Base-by-base conservation (phyloP, 768 basidiomycete species). In the Galerina sulciceps region DNA sequence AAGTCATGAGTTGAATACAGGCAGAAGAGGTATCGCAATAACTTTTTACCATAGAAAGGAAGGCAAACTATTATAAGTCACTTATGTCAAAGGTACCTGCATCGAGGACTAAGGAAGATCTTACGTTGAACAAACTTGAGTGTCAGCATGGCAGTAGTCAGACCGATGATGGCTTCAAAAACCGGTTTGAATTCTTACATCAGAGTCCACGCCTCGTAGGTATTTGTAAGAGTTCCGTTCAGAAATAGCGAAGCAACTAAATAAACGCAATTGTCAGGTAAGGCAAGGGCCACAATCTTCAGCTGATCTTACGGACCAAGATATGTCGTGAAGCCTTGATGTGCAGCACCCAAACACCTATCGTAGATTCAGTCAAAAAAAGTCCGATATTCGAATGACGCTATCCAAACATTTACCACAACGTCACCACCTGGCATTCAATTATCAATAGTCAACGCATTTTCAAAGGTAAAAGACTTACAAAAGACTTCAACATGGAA, bases 91-190 rank as follows among this genome's bases (percentile, higher is more conserved):
- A 20, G 22, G 11, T 13, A 2, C n/a, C 5, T 2, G 9, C 22
- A 8, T 23, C 10, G 11, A 38, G 22, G n/a, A 51, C 4, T n/a
- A 20, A 5, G 23, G 14, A 31, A 31, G 26, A 10, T 6, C 37
- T 51, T 38, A 51, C 49, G 26, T 51, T 51, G 34, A 51, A 51
- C 15, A 51, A 51, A 14, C 49, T 51, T 31, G 26, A 31, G 26
- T 31, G 26, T 8, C 26, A 47, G 20, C 23, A 23, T 20, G 35
- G 46, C 6, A 34, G 10, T 15, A 2, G n/a, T 17, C 6, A 23
- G 10, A 18, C 18, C 48, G 18, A 36, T 20, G 31, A 36, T 18
- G 17, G 34, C 11, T 14, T 10, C n/a, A 10, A 31, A 35, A 48
- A 15, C 6, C n/a, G 15, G 6, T n/a, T 11, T 20, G 10, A 22